Evolutionary conservation across 2,329 filamentous ascomycete genomes (phyloP).

Genomic region (Aspergillus sclerotialis): DNA sequence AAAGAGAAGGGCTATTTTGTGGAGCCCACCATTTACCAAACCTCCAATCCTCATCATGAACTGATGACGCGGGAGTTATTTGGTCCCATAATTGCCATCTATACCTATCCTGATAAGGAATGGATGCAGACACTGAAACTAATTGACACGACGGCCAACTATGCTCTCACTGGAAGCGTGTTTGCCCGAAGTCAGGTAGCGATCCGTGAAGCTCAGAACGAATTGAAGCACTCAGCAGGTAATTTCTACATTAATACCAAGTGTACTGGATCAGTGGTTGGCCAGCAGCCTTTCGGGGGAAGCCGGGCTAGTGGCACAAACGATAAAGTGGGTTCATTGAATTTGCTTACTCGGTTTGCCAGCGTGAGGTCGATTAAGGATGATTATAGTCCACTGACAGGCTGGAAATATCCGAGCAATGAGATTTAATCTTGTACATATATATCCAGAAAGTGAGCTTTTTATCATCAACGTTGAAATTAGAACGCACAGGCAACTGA

Average conservation of each 20-base stretch:
- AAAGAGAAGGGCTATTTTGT: slow-evolving; percentile 74
- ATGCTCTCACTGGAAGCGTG: slow-evolving; percentile 37
- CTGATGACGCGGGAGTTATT: slow-evolving; percentile 76
- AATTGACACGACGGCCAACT: slow-evolving; percentile 35
- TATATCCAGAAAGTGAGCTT: neutral
- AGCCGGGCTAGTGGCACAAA: slow-evolving; percentile 48
- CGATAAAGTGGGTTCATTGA: slow-evolving; percentile 50
- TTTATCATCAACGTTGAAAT: too few relatives aligned
- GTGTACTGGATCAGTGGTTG: slow-evolving; percentile 53
- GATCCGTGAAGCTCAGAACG: slow-evolving; percentile 28
- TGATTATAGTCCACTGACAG: slow-evolving; percentile 34
- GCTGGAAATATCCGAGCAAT: slow-evolving; percentile 18
- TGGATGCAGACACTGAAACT: slow-evolving; percentile 54
- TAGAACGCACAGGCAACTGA: too few relatives aligned
- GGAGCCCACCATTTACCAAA: slow-evolving; percentile 73
- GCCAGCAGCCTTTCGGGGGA: slow-evolving; percentile 52
- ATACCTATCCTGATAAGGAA: slow-evolving; percentile 62
- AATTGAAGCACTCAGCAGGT: slow-evolving; percentile 31
- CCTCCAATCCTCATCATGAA: slow-evolving; percentile 65
- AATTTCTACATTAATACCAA: slow-evolving; percentile 42
- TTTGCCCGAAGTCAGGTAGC: slow-evolving; percentile 35
- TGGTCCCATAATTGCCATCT: slow-evolving; percentile 65
- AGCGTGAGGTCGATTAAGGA: slow-evolving; percentile 49
- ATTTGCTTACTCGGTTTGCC: slow-evolving; percentile 45
- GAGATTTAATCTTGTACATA: neutral